Evolutionary conservation across 495 filamentous ascomycete species (phyloP).

Genomic region (Pseudomonodictys pantanalensis): DNA sequence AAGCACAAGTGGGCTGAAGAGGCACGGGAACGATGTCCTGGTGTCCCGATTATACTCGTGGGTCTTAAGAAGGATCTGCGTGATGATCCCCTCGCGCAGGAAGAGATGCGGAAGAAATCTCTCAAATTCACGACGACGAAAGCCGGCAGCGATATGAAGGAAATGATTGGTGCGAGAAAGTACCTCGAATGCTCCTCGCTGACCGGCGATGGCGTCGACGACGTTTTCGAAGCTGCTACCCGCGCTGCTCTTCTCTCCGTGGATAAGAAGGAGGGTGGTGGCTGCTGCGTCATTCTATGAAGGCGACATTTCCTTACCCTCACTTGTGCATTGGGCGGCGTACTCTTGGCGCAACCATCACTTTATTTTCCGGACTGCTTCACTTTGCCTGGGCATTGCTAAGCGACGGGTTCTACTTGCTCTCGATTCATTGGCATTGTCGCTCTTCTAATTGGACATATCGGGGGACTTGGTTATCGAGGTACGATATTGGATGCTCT

Average conservation of each 20-base stretch:
- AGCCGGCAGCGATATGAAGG: constrained; percentile 75
- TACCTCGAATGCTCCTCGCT: constrained; percentile 97
- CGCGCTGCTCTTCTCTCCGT: constrained; percentile 89
- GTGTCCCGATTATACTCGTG: constrained; percentile 92
- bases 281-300: constrained; percentile 94
- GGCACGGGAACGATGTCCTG: constrained; percentile 89
- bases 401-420: background rate
- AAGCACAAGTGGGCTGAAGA: constrained; percentile 99
- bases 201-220: constrained; percentile 97
- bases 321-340: constrained; percentile 32
- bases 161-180: constrained; percentile 85
- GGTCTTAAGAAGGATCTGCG: constrained; percentile 97
- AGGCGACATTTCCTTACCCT: background rate
- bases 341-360: constrained; percentile 16
- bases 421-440: background rate
- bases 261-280: constrained; percentile 76
- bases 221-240: constrained; percentile 97
- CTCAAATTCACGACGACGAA: constrained; percentile 77
- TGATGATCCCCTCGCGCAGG: constrained; percentile 86
- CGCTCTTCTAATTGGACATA: constrained; percentile 22
- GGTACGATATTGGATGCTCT: background rate
- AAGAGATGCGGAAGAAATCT: constrained; percentile 96
- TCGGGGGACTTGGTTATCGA: background rate
- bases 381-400: constrained; percentile 8
- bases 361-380: constrained; percentile 5